Percentiles rank a stretch among this genome's conserved stretches.
Evolutionary conservation across 768 basidiomycete species (phyloP).

Genomic region (Ramaria rubella): DNA sequence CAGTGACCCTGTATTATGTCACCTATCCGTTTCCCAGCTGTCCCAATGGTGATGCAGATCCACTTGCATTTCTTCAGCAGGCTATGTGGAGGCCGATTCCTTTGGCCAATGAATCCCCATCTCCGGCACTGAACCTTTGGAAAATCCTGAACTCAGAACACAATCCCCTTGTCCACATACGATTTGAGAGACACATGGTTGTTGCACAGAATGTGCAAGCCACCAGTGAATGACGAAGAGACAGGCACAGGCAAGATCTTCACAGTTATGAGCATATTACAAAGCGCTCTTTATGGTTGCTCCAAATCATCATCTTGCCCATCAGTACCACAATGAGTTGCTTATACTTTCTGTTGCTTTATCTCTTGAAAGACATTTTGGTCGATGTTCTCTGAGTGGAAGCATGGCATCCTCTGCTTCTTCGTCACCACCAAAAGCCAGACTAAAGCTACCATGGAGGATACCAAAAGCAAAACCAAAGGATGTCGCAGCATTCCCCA

Average conservation of each 20-base stretch:
- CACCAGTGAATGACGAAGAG: conserved; percentile 19
- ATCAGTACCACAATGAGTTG: conserved; percentile 69
- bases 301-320: conserved; percentile 80
- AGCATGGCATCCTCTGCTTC: conserved; percentile 43
- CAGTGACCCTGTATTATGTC: conserved; percentile 66
- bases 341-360: conserved; percentile 73
- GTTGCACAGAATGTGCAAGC: conserved; percentile 53
- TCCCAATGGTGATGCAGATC: conserved; percentile 7
- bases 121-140: conserved; percentile 69
- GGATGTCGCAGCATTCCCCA: conserved; percentile 58
- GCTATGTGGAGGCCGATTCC: neutral
- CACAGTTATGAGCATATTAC: conserved; percentile 30
- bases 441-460: conserved; percentile 44
- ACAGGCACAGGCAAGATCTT: conserved; percentile 3
- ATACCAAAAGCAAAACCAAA: conserved; percentile 33
- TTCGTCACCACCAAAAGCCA: conserved; percentile 41
- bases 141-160: conserved; percentile 65
- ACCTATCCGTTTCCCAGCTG: conserved; percentile 44
- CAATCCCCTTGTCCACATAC: conserved; percentile 62
- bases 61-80: conserved; percentile 8
- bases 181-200: conserved; percentile 73
- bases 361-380: conserved; percentile 76
- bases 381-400: conserved; percentile 55
- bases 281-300: conserved; percentile 59
- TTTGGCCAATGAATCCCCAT: conserved; percentile 19